These are phyloP conservation scores for Macadamia integrifolia DNA, from an alignment of 164 flowering plant genomes.

Conservation along the genomic window DNA sequence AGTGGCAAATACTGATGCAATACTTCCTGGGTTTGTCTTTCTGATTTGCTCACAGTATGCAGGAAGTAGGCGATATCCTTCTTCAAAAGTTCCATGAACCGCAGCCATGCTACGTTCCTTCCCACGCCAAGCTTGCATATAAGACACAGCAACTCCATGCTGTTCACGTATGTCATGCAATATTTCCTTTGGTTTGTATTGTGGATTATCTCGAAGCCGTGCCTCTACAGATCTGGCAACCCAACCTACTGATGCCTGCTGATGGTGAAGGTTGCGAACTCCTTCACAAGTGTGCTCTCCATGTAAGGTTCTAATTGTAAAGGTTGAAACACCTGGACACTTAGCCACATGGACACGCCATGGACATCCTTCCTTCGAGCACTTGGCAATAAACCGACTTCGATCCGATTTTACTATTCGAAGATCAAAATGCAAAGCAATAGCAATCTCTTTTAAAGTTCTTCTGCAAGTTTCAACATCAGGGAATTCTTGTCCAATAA, in stretches of 20 bases:
- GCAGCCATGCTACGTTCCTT: slow-evolving; percentile 1
- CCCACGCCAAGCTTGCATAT: slow-evolving; percentile 3
- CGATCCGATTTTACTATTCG: too few species aligned
- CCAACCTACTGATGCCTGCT: background rate
- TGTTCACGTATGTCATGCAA: background rate
- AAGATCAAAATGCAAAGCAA: too few species aligned
- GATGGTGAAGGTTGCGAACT: background rate
- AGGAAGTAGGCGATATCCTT: background rate
- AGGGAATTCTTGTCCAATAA: too few species aligned
- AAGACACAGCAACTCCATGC: background rate
- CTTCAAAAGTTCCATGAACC: background rate
- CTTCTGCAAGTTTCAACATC: too few species aligned
- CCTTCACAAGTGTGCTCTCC: slow-evolving; percentile 6
- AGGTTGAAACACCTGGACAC: slow-evolving; percentile 3
- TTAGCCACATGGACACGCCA: slow-evolving; percentile 8
- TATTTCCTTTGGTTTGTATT: slow-evolving; percentile 1
- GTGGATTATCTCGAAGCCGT: slow-evolving; percentile 1
- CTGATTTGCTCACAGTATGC: background rate
- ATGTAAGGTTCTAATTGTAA: slow-evolving; percentile 4
- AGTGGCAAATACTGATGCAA: background rate
- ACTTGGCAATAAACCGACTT: background rate
- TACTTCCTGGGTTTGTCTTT: slow-evolving; percentile 1
- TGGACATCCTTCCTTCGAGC: slow-evolving; percentile 5
- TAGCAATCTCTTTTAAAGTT: too few species aligned
- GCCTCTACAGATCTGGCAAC: slow-evolving; percentile 1